Base-by-base conservation (phyloP, 768 basidiomycete species). In the Omphalotus guepiniiformis region DNA sequence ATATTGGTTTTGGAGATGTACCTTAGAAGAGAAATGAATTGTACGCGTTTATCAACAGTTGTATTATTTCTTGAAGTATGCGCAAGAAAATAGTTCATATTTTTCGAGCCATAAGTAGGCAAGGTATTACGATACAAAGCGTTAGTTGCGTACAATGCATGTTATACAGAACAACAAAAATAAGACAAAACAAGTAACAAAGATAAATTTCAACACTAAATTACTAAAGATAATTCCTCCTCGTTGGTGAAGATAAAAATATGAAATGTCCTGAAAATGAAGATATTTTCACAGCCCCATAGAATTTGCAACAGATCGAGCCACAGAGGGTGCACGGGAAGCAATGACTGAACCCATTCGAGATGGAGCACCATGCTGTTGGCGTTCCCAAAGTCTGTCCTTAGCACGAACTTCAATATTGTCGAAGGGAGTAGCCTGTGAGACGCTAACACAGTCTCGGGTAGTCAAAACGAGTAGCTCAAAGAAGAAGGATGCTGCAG, bases 401-500 rank as follows among this genome's bases (percentile, higher is more conserved):
- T 93, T 95, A 22, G 82, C 84, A 8, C 75, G 68, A 26, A 97
- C 72, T 57, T 87, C 79, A 48, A 98, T 96, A 64, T 95, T 92
- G 52, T 83, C 87, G 59, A 91, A 96, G 0, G 91, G 71, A 6
- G 70, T 71, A 4, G 62, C 57, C 63, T 99, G 96, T 6, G 80
- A 68, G 36, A 99, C 66, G 56, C 87, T 82, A 55, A 99, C 72
- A 60, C 88, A 93, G 63, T 97, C 94, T 27, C 90, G 84, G 3
- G 95, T 97, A 8, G 92, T 85, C 1, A 99, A 80, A 1, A 98
- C 92, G 23, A 99, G 83, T 27, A 97, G 68, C 65, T 99, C 96
- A 62, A 99, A 99, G 76, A 99, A 99, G 74, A 99, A 97, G 2
- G 92, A 84, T 1, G 95, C 82, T 1, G 95, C 93, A 11, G 93